A percentile compares a stretch with the other conserved stretches of the same genome.
Conservation (phyloP, 441 rosid species). For the Pelargonium cotyledonis region DNA sequence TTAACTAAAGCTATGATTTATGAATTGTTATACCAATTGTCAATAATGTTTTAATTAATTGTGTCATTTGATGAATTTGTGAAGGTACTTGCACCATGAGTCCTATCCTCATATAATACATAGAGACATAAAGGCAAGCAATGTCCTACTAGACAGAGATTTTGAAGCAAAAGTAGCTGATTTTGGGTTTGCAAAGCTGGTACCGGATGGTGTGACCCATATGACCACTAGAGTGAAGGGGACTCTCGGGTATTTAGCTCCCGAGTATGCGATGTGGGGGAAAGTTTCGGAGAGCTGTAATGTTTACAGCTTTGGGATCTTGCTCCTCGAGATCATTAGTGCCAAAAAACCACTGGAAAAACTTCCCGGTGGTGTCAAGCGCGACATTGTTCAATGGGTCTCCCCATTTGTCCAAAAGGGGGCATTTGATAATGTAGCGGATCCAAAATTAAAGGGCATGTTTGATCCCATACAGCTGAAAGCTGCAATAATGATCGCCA, state of each 20-base stretch:
- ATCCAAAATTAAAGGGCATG: constrained; percentile 37
- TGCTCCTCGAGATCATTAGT: constrained; percentile 44
- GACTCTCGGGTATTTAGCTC: constrained; percentile 37
- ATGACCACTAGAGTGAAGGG: constrained; percentile 46
- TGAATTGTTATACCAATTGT: no score
- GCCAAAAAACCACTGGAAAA: constrained; percentile 57
- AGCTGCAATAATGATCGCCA: constrained; percentile 34
- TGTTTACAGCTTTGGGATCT: constrained; percentile 57
- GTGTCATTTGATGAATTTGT: background rate
- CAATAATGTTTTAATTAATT: no score
- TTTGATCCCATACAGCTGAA: constrained; percentile 40
- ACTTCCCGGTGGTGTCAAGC: constrained; percentile 43
- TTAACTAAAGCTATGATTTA: background rate
- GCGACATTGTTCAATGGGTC: constrained; percentile 51
- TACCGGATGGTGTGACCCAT: constrained; percentile 52
- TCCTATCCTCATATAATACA: constrained; percentile 35
- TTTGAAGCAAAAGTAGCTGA: constrained; percentile 49
- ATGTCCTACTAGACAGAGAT: constrained; percentile 38
- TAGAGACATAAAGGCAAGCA: constrained; percentile 41
- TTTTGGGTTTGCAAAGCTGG: constrained; percentile 59
- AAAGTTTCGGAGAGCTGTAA: constrained; percentile 50
- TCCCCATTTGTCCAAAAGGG: constrained; percentile 38
- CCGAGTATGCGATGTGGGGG: constrained; percentile 57
- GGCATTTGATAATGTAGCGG: constrained; percentile 32
- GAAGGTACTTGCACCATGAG: constrained; percentile 1